These are phyloP conservation scores for Ogataea chonburiensis DNA, from an alignment of 805 yeast species.

Conservation along the genomic window DNA sequence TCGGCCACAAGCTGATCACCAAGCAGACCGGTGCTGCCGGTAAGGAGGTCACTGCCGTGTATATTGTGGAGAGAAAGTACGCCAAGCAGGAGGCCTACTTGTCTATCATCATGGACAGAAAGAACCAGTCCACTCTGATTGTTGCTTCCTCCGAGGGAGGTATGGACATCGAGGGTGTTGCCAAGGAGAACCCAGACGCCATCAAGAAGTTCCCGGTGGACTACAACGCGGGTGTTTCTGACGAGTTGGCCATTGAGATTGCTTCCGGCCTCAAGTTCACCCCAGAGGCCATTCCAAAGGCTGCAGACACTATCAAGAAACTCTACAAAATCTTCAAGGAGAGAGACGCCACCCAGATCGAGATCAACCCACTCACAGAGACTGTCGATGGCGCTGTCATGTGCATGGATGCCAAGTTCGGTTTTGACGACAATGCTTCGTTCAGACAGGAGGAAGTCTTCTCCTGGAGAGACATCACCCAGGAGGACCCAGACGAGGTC, in stretches of 20 bases:
- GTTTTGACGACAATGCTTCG: conserved; percentile 94
- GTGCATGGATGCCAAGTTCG: conserved; percentile 99
- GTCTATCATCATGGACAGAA: conserved; percentile 93
- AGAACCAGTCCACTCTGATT: conserved; percentile 83
- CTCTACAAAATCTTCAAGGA: conserved; percentile 87
- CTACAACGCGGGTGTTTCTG: conserved; percentile 76
- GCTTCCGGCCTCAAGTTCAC: conserved; percentile 84
- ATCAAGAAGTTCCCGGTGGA: conserved; percentile 85
- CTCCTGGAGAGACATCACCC: conserved; percentile 95
- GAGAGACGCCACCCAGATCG: conserved; percentile 96
- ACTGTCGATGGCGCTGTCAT: conserved; percentile 84
- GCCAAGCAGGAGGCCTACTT: conserved; percentile 94
- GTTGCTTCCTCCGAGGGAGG: conserved; percentile 99
- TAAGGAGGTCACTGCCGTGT: conserved; percentile 94
- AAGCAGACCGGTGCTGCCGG: conserved; percentile 98
- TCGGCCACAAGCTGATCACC: conserved; percentile 89
- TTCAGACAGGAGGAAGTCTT: conserved; percentile 94
- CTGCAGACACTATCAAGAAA: conserved; percentile 82
- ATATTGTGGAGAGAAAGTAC: conserved; percentile 91
- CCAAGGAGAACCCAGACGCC: conserved; percentile 84
- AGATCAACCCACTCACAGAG: conserved; percentile 97
- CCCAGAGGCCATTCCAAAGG: conserved; percentile 72
- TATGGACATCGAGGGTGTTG: conserved; percentile 99
- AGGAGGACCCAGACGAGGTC: conserved; percentile 97
- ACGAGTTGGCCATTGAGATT: conserved; percentile 67